Evolutionary conservation across 2,329 filamentous ascomycete species (phyloP), one percentile per base, ranked within the genome.

Genomic region (Rhytidhysteron rufulum): DNA sequence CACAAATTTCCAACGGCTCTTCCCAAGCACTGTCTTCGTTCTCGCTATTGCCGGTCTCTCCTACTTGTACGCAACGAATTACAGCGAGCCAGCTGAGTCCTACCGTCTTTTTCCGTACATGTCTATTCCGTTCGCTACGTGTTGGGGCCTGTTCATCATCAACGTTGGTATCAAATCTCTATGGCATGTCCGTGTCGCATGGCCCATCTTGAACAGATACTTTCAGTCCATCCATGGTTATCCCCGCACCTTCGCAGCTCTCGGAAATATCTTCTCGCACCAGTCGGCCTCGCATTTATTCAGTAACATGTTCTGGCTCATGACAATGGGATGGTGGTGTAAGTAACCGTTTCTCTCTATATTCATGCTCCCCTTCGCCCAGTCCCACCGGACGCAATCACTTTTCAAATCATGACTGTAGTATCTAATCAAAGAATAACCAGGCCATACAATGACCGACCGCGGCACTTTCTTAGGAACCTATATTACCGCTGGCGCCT

Each of bases 231-330:
- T 57, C 7, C 61, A 60, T 9, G 60, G 79, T 5, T 80, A 80
- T 37, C 84, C 86, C 7, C 75, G 75, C 46, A 75, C 84, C 4
- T 42, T 79, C 16, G 75, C 77, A 47, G 62, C 86, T 45, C 54
- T 91, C 20, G 78, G 79, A 24, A 79, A 79, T 49, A 68, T 79
- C 36, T 86, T 89, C 67, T 85, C 82, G 16, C 87, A 93, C 67
- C 78, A 85, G 39, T 67, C 63, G 3, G 49, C 81, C 15, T 54
- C 63, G 34, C 87, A 93, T 41, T 40, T 65, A 3, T 16, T 72
- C 18, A 58, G 72, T 31, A 91, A 91, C 65, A 81, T 86, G 77
- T 51, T 74, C 7, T 68, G 77, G 30, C 69, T 91, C 4, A 83
- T 74, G 70, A 69, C 86, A 54, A 71, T 88, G 15, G 87, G 85